Base-by-base conservation (phyloP, 2,329 filamentous ascomycete species). In the Huntiella savannae region DNA sequence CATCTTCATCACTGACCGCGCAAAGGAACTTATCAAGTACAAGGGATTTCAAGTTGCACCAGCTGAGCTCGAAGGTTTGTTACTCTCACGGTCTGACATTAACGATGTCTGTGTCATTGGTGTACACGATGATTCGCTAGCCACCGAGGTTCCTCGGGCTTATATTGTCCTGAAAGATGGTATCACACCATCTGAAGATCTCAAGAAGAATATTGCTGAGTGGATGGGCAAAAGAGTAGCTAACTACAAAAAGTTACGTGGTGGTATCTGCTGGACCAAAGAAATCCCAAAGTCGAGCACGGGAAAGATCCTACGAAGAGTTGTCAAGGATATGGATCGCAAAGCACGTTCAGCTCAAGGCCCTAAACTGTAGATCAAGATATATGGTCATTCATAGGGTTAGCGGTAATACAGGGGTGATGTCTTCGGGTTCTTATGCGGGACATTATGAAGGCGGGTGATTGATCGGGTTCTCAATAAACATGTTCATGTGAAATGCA, bases 1-100 rank as follows among this genome's bases (percentile, higher is more conserved):
- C 57, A 83, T 92, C 55, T 94, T 78, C 65, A 88, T 94, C 58
- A 93, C 87, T 1, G 87, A 95, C 57, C 79, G 86, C 32, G 75
- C 76, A 56, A 85, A 86, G 66, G 79, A 74, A 54, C 77, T 69
- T 46, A 66, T 69, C 55, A 68, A 68, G 53, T 68, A 66, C 53
- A 67, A 83, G 59, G 79, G 77, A 0, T 77, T 77, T 59, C 79
- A 82, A 56, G 78, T 82, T 1, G 66, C 78, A 0, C 79, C 79
- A 0, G 78, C 79, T 0, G 77, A 82, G 56, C 64, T 82, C 3
- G 78, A 71, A 52, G 65, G 63, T 8, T 55, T 68, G 39, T 55
- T 71, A 35, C 53, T 67, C 42, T 62, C 60, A 8, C 62, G 66
- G 49, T 57, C 63, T 3, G 60, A 63, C 47, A 62, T 71, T 16